phyloP scores from a whole-genome alignment of 1,284 basidiomycete genomes.

The Naganishia sp. region DNA sequence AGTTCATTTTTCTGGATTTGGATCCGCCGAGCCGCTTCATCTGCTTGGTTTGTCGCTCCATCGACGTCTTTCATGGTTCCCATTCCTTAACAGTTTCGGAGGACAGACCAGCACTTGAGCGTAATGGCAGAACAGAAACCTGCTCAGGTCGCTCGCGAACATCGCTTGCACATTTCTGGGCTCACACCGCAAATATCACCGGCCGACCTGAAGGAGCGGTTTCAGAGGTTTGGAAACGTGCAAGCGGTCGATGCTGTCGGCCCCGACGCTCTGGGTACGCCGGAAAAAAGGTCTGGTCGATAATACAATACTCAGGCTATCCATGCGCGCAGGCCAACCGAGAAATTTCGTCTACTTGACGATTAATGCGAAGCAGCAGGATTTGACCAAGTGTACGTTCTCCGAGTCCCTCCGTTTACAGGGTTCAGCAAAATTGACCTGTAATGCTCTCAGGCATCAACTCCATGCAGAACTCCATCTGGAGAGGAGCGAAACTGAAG shows the following conservation, averaged over 20 bases:
- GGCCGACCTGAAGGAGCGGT: constrained; percentile 49
- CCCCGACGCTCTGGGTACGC: constrained; percentile 48
- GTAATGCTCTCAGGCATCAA: constrained; percentile 43
- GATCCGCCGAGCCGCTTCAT: neutral
- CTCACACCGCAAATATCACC: constrained; percentile 49
- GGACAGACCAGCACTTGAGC: neutral
- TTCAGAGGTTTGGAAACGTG: constrained; percentile 48
- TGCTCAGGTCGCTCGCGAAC: constrained; percentile 35
- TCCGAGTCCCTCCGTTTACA: neutral
- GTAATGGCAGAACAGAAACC: neutral
- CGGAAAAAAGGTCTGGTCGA: neutral
- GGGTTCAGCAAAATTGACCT: neutral
- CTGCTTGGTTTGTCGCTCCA: neutral
- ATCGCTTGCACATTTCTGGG: constrained; percentile 51
- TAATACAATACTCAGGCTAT: neutral
- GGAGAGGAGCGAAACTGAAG: constrained; percentile 50
- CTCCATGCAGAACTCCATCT: constrained; percentile 51
- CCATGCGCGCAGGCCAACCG: constrained; percentile 40
- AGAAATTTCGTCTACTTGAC: constrained; percentile 51
- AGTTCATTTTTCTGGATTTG: too few species aligned
- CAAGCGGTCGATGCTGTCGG: constrained; percentile 45
- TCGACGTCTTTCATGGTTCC: too few species aligned
- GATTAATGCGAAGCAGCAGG: constrained; percentile 45
- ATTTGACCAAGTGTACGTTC: constrained; percentile 49
- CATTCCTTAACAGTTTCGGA: too few species aligned